phyloP scores from a whole-genome alignment of 2,329 filamentous ascomycete species.

The Delphinella strobiligena region DNA sequence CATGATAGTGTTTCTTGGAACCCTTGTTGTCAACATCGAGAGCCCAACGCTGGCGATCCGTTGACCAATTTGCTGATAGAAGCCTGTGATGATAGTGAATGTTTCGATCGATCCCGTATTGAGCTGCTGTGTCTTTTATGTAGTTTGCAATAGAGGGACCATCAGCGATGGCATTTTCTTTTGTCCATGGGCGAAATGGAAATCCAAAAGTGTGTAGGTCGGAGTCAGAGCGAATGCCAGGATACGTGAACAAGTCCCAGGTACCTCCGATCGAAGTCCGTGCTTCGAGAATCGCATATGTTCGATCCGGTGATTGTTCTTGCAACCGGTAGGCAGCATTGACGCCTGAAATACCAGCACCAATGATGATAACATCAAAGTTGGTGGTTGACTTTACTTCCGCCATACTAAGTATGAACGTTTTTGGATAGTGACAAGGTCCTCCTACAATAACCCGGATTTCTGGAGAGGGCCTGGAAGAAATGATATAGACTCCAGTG shows the following conservation, averaged over 20 bases:
- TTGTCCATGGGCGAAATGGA: conserved; percentile 56
- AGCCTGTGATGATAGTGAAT: conserved; percentile 33
- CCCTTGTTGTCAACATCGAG: conserved; percentile 27
- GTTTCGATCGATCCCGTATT: conserved; percentile 34
- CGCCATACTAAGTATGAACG: too few relatives aligned
- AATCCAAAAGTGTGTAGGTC: conserved; percentile 46
- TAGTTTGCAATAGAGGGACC: conserved; percentile 33
- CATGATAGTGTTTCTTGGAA: conserved; percentile 17
- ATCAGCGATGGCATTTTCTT: conserved; percentile 33
- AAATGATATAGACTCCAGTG: too few relatives aligned
- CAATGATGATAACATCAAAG: conserved; percentile 48
- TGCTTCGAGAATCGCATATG: conserved; percentile 56
- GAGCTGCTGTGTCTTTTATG: conserved; percentile 28
- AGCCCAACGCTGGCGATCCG: conserved; percentile 36
- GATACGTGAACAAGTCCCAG: conserved; percentile 65
- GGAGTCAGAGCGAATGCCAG: conserved; percentile 45
- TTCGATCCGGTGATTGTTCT: conserved; percentile 37
- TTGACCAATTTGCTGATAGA: conserved; percentile 29
- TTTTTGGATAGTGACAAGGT: too few relatives aligned
- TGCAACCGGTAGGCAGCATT: conserved; percentile 54
- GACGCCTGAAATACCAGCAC: conserved; percentile 64
- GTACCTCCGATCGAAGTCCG: conserved; percentile 59
- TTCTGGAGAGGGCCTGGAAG: too few relatives aligned
- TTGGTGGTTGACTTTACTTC: not conserved
- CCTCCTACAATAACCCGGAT: too few relatives aligned